phyloP scores from a whole-genome alignment of 148 eudicot genomes.

The Vaccinium myrtillus region DNA sequence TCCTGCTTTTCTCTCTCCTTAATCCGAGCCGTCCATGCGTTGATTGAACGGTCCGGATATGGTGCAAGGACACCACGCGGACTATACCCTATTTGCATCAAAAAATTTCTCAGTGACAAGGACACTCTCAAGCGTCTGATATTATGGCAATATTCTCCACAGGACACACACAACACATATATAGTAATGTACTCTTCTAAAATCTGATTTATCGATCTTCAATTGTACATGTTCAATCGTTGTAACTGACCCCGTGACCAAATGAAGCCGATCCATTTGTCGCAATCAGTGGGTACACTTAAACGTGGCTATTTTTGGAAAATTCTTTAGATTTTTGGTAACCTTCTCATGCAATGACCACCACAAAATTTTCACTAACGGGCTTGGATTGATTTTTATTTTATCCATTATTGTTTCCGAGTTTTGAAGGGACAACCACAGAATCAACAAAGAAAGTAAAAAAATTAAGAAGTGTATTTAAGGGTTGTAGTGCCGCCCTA shows the following conservation, averaged over 20 bases:
- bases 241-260: constrained; percentile 14
- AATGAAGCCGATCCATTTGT: not conserved
- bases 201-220: not conserved
- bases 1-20: too few relatives aligned
- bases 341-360: too few relatives aligned
- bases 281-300: not conserved
- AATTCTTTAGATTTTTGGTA: not conserved
- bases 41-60: too few relatives aligned
- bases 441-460: not conserved
- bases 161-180: not conserved
- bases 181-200: not conserved
- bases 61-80: too few relatives aligned
- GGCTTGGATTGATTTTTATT: not conserved
- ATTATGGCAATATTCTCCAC: not conserved
- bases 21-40: too few relatives aligned
- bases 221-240: not conserved
- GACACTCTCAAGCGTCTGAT: not conserved
- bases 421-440: not conserved
- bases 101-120: not conserved
- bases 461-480: too few relatives aligned
- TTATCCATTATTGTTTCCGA: not conserved
- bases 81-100: too few relatives aligned
- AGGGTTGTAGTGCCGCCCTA: too few relatives aligned
- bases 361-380: not conserved
- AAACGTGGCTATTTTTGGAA: not conserved